These are phyloP conservation scores for Taxillus chinensis DNA, from an alignment of 164 flowering plant species.

Conservation along the genomic window DNA sequence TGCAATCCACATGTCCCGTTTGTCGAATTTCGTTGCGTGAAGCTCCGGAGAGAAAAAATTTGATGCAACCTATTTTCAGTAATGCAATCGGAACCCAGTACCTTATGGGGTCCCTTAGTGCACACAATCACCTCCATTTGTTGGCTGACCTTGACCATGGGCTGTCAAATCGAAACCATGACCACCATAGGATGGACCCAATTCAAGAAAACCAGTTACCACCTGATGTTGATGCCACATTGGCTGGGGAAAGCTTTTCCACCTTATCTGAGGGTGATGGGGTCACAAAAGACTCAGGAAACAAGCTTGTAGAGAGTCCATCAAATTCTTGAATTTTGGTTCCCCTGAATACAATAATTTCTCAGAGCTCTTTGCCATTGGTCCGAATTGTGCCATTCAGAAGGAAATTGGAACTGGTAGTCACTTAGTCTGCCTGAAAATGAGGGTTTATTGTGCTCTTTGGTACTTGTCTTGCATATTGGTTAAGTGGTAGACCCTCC, in stretches of 20 bases:
- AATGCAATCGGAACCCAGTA: conserved; percentile 48
- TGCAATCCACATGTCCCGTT: conserved; percentile 87
- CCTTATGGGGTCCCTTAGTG: conserved; percentile 18
- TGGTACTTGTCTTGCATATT: too few relatives aligned
- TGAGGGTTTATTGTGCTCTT: too few relatives aligned
- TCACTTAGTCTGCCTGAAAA: too few relatives aligned
- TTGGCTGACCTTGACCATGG: conserved; percentile 27
- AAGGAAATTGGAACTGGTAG: too few relatives aligned
- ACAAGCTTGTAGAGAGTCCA: conserved; percentile 48
- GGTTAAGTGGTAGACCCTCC: too few relatives aligned
- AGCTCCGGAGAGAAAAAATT: conserved; percentile 48
- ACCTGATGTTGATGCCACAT: conserved; percentile 25
- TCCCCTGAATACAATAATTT: background rate
- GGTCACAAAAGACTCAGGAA: conserved; percentile 20
- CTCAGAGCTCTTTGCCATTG: too few relatives aligned
- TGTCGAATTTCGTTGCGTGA: conserved; percentile 76
- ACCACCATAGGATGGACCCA: conserved; percentile 30
- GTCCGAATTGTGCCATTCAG: too few relatives aligned
- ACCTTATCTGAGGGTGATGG: conserved; percentile 17
- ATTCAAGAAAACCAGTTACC: conserved; percentile 33
- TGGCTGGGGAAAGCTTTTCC: conserved; percentile 22
- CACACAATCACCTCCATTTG: conserved; percentile 33
- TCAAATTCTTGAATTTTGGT: conserved; percentile 21
- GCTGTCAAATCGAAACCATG: conserved; percentile 23
- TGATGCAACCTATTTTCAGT: conserved; percentile 72